These are phyloP conservation scores for Allium sativum DNA, from an alignment of 106 monocot species.

Conservation along the genomic window DNA sequence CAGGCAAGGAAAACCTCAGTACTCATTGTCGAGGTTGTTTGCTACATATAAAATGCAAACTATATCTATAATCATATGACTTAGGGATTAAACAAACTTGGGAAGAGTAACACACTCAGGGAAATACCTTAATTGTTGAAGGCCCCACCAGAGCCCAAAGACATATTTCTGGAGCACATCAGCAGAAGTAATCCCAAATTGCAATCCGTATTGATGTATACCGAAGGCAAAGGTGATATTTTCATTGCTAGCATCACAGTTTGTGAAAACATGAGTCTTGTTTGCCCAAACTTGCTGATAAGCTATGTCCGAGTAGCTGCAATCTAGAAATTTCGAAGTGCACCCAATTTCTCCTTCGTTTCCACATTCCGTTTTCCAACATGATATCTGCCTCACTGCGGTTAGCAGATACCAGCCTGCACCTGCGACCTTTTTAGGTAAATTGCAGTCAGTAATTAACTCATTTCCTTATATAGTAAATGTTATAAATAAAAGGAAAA, in stretches of 20 bases:
- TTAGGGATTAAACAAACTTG: no score
- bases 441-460: neutral
- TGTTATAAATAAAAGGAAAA: no score
- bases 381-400: slow-evolving; percentile 59
- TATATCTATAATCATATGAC: no score
- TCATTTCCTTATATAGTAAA: no score
- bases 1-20: no score
- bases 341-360: slow-evolving; percentile 50
- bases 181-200: slow-evolving; percentile 29
- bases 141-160: slow-evolving; percentile 92
- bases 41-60: no score
- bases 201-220: slow-evolving; percentile 57
- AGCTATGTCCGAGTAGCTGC: slow-evolving; percentile 25
- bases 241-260: slow-evolving; percentile 29
- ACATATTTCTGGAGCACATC: slow-evolving; percentile 53
- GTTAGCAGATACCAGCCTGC: slow-evolving; percentile 73
- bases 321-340: slow-evolving; percentile 49
- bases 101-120: neutral
- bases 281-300: slow-evolving; percentile 40
- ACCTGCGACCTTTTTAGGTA: slow-evolving; percentile 50
- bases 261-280: slow-evolving; percentile 17
- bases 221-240: slow-evolving; percentile 41
- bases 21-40: no score
- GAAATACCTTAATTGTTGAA: slow-evolving; percentile 75
- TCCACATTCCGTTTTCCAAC: slow-evolving; percentile 47